These are phyloP conservation scores for Tricholoma saponaceum DNA, from an alignment of 768 basidiomycete species.

Conservation along the genomic window DNA sequence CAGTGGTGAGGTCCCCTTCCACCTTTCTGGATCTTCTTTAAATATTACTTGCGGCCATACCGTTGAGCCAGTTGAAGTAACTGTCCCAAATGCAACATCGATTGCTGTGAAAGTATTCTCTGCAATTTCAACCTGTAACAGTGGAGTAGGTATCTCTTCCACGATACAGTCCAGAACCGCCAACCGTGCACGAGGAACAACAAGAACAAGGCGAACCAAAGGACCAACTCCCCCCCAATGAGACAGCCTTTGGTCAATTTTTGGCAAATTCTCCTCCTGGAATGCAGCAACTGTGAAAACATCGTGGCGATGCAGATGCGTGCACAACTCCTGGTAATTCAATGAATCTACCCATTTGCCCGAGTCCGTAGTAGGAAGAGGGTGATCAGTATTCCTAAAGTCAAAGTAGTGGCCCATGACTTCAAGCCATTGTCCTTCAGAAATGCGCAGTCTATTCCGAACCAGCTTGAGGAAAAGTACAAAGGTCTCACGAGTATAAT, in stretches of 20 bases:
- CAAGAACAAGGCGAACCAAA: slow-evolving; percentile 26
- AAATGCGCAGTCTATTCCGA: slow-evolving; percentile 2
- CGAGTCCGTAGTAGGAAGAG: too few relatives aligned
- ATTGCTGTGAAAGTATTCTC: slow-evolving; percentile 25
- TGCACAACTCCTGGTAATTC: slow-evolving; percentile 31
- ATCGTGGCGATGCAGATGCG: slow-evolving; percentile 27
- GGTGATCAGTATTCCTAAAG: slow-evolving; percentile 16
- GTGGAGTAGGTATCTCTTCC: slow-evolving; percentile 19
- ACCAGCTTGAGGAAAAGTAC: too few relatives aligned
- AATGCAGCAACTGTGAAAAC: slow-evolving; percentile 15
- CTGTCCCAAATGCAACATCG: slow-evolving; percentile 18
- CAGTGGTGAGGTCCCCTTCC: slow-evolving; percentile 21
- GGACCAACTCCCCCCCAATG: slow-evolving; percentile 23
- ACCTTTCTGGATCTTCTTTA: slow-evolving; percentile 19
- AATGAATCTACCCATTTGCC: too few relatives aligned
- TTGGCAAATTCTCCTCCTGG: neutral
- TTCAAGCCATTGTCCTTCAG: slow-evolving; percentile 20
- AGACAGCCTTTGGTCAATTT: slow-evolving; percentile 19
- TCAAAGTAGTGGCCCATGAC: slow-evolving; percentile 27
- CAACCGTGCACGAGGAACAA: slow-evolving; percentile 25
- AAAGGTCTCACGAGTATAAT: slow-evolving; percentile 22
- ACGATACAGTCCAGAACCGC: slow-evolving; percentile 14
- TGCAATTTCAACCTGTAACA: slow-evolving; percentile 21
- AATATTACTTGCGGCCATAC: slow-evolving; percentile 11
- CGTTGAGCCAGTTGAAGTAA: slow-evolving; percentile 13